Conservation (phyloP, 768 basidiomycete genomes). For the Xanthoconium purpureum region DNA sequence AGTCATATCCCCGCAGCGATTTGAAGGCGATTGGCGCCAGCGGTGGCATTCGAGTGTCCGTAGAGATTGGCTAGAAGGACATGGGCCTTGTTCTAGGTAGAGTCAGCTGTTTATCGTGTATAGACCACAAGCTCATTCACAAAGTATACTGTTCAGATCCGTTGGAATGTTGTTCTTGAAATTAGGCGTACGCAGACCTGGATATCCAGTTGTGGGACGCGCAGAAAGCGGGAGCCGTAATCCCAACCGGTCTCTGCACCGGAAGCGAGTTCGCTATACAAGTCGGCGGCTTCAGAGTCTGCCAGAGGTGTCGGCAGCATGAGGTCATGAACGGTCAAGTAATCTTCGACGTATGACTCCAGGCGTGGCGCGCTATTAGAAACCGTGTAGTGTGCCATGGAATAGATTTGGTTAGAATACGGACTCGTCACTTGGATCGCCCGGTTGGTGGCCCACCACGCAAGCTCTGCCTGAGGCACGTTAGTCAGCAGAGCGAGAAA, state of each 20-base stretch:
- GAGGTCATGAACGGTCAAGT: slow-evolving; percentile 69
- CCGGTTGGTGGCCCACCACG: slow-evolving; percentile 80
- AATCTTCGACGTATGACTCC: slow-evolving; percentile 76
- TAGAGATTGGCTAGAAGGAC: slow-evolving; percentile 61
- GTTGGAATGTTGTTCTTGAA: slow-evolving; percentile 67
- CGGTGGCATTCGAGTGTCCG: slow-evolving; percentile 38
- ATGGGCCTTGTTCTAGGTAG: slow-evolving; percentile 55
- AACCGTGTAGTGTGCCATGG: slow-evolving; percentile 71
- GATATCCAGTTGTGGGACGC: slow-evolving; percentile 34
- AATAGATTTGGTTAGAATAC: slow-evolving; percentile 61
- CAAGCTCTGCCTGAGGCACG: slow-evolving; percentile 60
- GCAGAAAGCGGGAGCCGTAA: slow-evolving; percentile 43
- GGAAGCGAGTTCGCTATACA: slow-evolving; percentile 84
- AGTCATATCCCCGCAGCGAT: slow-evolving; percentile 52
- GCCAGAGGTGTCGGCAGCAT: slow-evolving; percentile 51
- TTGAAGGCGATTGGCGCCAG: slow-evolving; percentile 47
- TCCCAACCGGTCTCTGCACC: slow-evolving; percentile 76
- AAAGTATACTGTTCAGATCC: slow-evolving; percentile 75
- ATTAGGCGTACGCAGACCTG: slow-evolving; percentile 69
- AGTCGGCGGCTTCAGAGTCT: slow-evolving; percentile 50
- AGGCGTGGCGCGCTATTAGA: slow-evolving; percentile 85
- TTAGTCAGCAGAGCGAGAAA: background rate
- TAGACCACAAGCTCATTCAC: slow-evolving; percentile 39
- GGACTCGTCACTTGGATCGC: slow-evolving; percentile 65
- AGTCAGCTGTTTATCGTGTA: no score